Percentiles rank a stretch among this genome's conserved stretches.
Evolutionary conservation across 805 yeast species (phyloP).

Genomic region (Nakazawaea ambrosiae): DNA sequence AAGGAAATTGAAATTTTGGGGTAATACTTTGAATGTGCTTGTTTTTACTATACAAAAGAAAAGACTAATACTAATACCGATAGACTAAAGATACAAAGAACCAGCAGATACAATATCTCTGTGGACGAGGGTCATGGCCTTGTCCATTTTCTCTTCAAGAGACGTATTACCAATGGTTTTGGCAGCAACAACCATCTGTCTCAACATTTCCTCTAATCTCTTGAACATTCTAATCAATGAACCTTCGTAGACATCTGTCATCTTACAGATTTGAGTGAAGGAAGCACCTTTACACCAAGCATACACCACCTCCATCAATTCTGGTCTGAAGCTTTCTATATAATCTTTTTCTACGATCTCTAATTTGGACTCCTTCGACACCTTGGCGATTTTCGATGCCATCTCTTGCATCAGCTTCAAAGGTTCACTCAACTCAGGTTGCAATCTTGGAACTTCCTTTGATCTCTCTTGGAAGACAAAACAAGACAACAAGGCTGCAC

Average conservation of each 20-base stretch:
- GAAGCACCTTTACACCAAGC: constrained; percentile 97
- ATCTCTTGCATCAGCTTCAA: constrained; percentile 80
- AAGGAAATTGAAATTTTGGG: too few relatives aligned
- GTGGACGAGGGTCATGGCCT: constrained; percentile 77
- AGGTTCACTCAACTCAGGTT: constrained; percentile 91
- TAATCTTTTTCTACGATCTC: constrained; percentile 90
- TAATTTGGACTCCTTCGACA: constrained; percentile 82
- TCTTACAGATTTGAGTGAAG: constrained; percentile 93
- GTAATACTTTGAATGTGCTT: too few relatives aligned
- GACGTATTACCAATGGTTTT: constrained; percentile 89
- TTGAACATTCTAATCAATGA: constrained; percentile 91
- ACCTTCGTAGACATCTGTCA: constrained; percentile 99
- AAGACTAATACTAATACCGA: too few relatives aligned
- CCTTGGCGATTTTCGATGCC: constrained; percentile 86
- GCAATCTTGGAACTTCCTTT: constrained; percentile 77
- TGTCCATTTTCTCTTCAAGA: constrained; percentile 82
- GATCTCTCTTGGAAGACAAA: constrained; percentile 96
- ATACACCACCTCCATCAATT: constrained; percentile 93
- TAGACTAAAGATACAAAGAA: constrained; percentile 60
- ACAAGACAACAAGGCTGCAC: constrained; percentile 88
- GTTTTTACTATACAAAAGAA: background rate
- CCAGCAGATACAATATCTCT: constrained; percentile 97
- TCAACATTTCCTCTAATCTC: constrained; percentile 85
- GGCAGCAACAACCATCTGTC: constrained; percentile 88
- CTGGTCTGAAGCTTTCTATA: constrained; percentile 85